phyloP scores from a whole-genome alignment of 345 rosid species.

The Pistacia vera region DNA sequence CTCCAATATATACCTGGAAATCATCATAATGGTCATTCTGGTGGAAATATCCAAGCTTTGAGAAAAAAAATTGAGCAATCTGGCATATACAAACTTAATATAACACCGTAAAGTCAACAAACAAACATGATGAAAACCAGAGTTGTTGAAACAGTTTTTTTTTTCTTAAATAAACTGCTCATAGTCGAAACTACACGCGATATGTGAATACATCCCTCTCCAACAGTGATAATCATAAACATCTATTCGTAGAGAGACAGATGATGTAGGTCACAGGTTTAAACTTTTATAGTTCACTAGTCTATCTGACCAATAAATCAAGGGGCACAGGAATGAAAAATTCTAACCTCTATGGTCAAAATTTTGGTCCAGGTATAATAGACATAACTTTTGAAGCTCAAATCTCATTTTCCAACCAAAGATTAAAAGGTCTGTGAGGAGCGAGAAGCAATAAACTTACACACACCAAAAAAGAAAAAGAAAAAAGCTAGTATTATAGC shows the following conservation, averaged over 20 bases:
- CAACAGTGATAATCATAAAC: neutral
- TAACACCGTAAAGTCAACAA: neutral
- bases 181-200: neutral
- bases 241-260: neutral
- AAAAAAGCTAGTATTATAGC: no score
- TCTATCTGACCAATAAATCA: neutral
- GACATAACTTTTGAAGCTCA: neutral
- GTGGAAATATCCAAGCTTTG: neutral
- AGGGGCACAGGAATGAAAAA: neutral
- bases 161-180: neutral
- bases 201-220: neutral
- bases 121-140: neutral
- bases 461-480: no score
- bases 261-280: neutral
- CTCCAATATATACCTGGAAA: slow-evolving; percentile 89
- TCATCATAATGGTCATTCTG: slow-evolving; percentile 13
- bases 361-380: neutral
- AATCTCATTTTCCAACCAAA: no score
- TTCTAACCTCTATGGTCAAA: neutral
- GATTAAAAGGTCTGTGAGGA: no score
- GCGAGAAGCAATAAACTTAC: no score
- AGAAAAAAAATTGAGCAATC: neutral
- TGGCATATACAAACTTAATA: slow-evolving; percentile 9
- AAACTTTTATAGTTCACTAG: neutral
- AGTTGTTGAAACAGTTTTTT: neutral